Evolutionary conservation across 169 alveolate species (phyloP), one percentile per base, ranked within the genome.

Genomic region (Plasmodium blacklocki): DNA sequence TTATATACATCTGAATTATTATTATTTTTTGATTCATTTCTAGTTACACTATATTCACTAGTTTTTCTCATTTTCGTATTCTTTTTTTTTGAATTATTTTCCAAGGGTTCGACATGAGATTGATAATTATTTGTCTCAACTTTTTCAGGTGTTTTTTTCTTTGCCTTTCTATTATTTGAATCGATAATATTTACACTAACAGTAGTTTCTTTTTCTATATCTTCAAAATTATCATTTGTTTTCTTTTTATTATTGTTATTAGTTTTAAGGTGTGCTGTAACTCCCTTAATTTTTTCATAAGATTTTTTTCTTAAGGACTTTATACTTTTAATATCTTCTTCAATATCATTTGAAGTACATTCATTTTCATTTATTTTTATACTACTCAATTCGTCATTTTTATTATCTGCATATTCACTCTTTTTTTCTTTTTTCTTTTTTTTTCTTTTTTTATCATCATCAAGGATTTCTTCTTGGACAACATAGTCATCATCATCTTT

Each of bases 101-200:
- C 91, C 39, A 8, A 52, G 56, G 39, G 54, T 58, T 56, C 64
- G 5, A 39, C 47, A 39, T 39, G 47, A 39, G 11, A 0, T 39
- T 39, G 47, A 39, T 39, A 39, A 67, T 29, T 83, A 18, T 49
- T 83, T 12, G 26, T 73, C 39, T 83, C 76, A 29, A 52, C 58
- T 50, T 83, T 83, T 83, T 15, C 59, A n/a, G 64, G 21, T 14
- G 66, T n/a, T 67, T 83, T 83, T 54, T 83, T 83, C 59, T 62
- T 83, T 1, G 49, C 47, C 11, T 43, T 23, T 3, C 45, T 62
- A 56, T 56, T 23, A 11, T 83, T 73, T 43, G 45, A 49, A 29
- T 83, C 59, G 9, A 0, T 39, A 39, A 39, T 39, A 26, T 68
- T 83, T 4, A 49, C 32, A 54, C 54, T 19, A 58, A 15, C 70